Conservation (phyloP, 2,329 filamentous ascomycete species). For the Nannizziopsis arthrosporioides region DNA sequence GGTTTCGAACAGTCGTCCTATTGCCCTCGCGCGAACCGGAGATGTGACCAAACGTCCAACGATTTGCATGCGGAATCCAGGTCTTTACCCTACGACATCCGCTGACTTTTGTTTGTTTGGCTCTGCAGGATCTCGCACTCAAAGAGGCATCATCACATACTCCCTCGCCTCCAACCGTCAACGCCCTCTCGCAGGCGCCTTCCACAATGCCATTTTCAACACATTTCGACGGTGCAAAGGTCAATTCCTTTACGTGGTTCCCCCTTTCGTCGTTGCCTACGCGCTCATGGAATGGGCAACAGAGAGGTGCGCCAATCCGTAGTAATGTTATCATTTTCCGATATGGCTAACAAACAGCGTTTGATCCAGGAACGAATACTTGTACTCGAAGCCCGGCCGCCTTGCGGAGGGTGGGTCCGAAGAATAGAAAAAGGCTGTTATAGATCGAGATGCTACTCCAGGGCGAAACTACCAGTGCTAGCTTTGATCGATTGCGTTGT, state of each 20-base stretch:
- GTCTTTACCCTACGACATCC: not conserved
- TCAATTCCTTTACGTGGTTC: conserved; percentile 81
- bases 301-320: conserved; percentile 55
- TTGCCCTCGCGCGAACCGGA: not conserved
- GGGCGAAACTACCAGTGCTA: not conserved
- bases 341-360: conserved; percentile 5
- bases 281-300: conserved; percentile 80
- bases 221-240: conserved; percentile 71
- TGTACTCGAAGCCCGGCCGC: conserved; percentile 41
- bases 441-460: no score
- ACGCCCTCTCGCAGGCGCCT: conserved; percentile 66
- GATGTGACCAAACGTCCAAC: not conserved
- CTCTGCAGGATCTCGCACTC: conserved; percentile 20
- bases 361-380: conserved; percentile 36
- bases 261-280: conserved; percentile 69
- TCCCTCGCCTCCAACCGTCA: conserved; percentile 77
- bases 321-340: not conserved
- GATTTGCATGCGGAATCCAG: not conserved
- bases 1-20: not conserved
- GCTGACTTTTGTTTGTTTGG: not conserved
- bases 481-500: conserved; percentile 24
- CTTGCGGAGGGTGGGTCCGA: conserved; percentile 25
- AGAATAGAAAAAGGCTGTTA: conserved; percentile 16
- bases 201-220: conserved; percentile 86
- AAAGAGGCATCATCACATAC: conserved; percentile 57